These are phyloP conservation scores for Saccharomycopsis olivae DNA, from an alignment of 805 yeast species.

Conservation along the genomic window DNA sequence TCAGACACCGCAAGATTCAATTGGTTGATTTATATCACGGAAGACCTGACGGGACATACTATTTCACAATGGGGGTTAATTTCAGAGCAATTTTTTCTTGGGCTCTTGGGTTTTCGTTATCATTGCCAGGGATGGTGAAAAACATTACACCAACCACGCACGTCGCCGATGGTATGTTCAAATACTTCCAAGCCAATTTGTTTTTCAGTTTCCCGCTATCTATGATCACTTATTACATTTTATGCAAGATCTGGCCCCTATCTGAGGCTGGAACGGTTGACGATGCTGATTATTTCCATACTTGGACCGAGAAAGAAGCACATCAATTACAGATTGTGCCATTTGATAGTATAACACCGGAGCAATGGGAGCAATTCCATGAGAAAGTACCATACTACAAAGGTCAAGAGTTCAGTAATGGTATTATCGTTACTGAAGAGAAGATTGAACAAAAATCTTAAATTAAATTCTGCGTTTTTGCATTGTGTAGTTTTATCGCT, in stretches of 20 bases:
- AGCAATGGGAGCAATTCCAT: too few relatives aligned
- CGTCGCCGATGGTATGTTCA: constrained; percentile 27
- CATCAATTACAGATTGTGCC: background rate
- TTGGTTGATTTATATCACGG: constrained; percentile 30
- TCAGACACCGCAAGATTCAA: constrained; percentile 29
- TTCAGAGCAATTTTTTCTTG: constrained; percentile 32
- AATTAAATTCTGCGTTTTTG: too few relatives aligned
- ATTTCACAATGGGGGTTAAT: constrained; percentile 31
- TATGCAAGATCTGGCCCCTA: background rate
- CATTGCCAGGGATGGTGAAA: constrained; percentile 38
- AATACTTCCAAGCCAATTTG: constrained; percentile 34
- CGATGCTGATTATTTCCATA: background rate
- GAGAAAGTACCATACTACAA: too few relatives aligned
- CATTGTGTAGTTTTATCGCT: too few relatives aligned
- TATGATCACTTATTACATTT: background rate
- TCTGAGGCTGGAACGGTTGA: background rate
- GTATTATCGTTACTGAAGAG: too few relatives aligned
- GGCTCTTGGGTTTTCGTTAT: constrained; percentile 34
- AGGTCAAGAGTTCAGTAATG: too few relatives aligned
- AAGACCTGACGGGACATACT: constrained; percentile 28
- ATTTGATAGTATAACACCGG: background rate
- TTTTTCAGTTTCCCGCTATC: constrained; percentile 25
- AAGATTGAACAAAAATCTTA: too few relatives aligned
- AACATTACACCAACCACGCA: constrained; percentile 25
- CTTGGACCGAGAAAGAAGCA: background rate